phyloP scores from a whole-genome alignment of 371 early-diverging fungal species.

The Umbelopsis sp. region DNA sequence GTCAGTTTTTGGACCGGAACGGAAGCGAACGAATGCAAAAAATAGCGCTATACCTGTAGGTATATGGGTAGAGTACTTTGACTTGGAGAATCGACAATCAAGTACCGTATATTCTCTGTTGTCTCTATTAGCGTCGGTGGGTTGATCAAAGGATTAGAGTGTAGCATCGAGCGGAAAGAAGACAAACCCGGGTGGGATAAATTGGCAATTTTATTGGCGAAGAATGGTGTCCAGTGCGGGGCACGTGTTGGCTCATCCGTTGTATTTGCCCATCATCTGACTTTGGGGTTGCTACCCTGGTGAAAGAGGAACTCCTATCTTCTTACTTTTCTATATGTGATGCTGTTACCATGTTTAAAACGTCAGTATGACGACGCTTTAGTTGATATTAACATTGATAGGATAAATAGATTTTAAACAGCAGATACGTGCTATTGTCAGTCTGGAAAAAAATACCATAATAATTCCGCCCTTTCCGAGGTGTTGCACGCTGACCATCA shows the following conservation, averaged over 20 bases:
- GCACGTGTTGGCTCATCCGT: not conserved
- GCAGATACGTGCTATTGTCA: no score
- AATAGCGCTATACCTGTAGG: constrained; percentile 40
- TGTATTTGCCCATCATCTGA: not conserved
- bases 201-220: not conserved
- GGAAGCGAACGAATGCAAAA: no score
- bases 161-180: not conserved
- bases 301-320: no score
- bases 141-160: constrained; percentile 25
- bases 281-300: no score
- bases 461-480: no score
- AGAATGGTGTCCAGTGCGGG: not conserved
- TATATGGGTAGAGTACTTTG: constrained; percentile 75
- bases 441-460: no score
- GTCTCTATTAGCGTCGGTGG: constrained; percentile 35
- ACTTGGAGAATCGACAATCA: constrained; percentile 86
- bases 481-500: no score
- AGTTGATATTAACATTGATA: no score
- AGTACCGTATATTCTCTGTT: constrained; percentile 66
- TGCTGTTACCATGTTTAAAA: no score
- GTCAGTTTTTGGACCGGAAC: not conserved
- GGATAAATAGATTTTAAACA: no score
- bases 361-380: no score
- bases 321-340: no score
- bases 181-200: not conserved